A percentile compares a stretch with the other conserved stretches of the same genome.
phyloP scores from a whole-genome alignment of 225 moss, liverwort and hornwort genomes.

The Polytrichum commune region DNA sequence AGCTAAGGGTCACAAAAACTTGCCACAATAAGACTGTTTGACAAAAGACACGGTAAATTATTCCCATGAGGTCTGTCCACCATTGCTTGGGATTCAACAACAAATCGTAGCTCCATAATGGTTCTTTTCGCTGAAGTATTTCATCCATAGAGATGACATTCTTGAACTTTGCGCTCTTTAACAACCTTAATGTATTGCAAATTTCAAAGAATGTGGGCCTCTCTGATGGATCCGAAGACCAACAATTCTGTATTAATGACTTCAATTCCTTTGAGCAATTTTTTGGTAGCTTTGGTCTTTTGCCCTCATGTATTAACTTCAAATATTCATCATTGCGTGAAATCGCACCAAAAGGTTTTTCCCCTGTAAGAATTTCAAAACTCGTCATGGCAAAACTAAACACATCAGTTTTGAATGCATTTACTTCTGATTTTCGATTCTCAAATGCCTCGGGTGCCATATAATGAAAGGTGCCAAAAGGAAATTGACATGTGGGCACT shows the following conservation, averaged over 20 bases:
- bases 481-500: not conserved
- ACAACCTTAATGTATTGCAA: not conserved
- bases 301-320: not conserved
- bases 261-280: not conserved
- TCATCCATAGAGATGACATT: not conserved
- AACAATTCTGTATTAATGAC: not conserved
- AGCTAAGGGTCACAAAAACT: not conserved
- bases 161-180: not conserved
- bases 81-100: not conserved
- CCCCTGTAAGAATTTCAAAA: not conserved
- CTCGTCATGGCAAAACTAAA: not conserved
- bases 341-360: not conserved
- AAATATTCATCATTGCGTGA: not conserved
- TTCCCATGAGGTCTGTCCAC: not conserved
- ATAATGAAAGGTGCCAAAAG: not conserved
- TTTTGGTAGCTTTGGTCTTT: not conserved
- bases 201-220: conserved; percentile 4
- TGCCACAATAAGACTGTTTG: not conserved
- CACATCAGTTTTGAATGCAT: not conserved
- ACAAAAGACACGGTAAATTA: not conserved
- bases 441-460: not conserved
- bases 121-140: not conserved
- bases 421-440: not conserved
- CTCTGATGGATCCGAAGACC: not conserved
- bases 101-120: not conserved